Base-by-base conservation (phyloP, 257 asterid species). In the Nicotiana obtusifolia region DNA sequence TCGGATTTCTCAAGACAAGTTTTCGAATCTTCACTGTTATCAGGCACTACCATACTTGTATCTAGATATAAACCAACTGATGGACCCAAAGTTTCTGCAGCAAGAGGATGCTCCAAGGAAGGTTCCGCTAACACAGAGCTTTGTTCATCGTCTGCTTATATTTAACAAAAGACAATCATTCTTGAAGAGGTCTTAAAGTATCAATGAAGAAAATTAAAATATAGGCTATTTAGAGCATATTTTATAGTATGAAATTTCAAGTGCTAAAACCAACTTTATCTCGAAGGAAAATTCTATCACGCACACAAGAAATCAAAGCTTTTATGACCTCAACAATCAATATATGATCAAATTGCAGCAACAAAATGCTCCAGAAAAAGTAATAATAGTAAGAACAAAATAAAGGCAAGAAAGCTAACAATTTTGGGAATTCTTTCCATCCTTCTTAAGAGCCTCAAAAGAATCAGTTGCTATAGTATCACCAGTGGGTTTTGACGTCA, bases 1-100 rank as follows among this genome's bases (percentile, higher is more conserved):
- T 26, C 81, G 24, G 92, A 82, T 80, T 83, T 88, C 54, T 84
- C 89, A 52, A 84, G 56, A 86, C 75, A 66, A 78, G 89, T 82
- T 62, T 84, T 86, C 90, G 83, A 81, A 76, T 84, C 84, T 53
- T 76, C 84, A 61, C 66, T 76, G 73, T 76, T 89, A 31, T 83
- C 84, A 35, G 89, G 83, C 81, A 87, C 20, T 52, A 16, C 82
- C 77, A 22, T 87, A 67, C 87, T 88, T 31, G 84, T 26, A 80
- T 71, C 85, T 24, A 87, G 44, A 78, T 77, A 80, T 81, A 76
- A 67, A 82, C 76, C 78, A 37, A 28, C 84, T 19, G 59, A 44
- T 15, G 86, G 76, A 61, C 76, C 20, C 44, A 81, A 53, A 82
- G 66, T 69, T 24, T 84, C 86, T 41, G 80, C 64, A 64, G 59